Base-by-base conservation (phyloP, 164 flowering plant genomes). In the Aristolochia contorta region DNA sequence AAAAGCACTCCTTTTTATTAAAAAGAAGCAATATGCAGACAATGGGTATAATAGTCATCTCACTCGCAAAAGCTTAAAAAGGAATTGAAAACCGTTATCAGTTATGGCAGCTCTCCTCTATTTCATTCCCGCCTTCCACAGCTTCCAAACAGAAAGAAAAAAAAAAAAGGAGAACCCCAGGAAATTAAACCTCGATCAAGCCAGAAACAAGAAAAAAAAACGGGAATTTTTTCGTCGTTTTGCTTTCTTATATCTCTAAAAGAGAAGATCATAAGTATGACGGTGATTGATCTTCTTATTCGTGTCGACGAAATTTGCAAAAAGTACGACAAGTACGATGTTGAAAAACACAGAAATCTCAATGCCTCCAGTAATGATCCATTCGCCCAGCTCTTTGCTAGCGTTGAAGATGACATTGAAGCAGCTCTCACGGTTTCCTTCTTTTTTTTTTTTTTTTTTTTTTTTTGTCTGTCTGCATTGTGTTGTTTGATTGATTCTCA, bases 281-380 rank as follows among this genome's bases (percentile, higher is more conserved):
- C 84, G 57, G 89, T 89, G 74, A 83, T 89, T 77, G 96, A 89
- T 66, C 77, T 89, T 19, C 70, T 89, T 12, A 84, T 87, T 0
- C 72, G 96, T 59, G 93, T 89, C 4, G 96, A 89, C 47, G 56
- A 85, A 71, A 86, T 89, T 78, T 86, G 93, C 83, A 72, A 84
- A 68, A 86, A 82, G 67, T 93, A 90, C 67, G 97, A 93, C 61
- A 84, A 77, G 53, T 90, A 90, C 73, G 98, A 93, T 67, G 59
- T 86, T 58, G 92, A 87, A 14, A 90, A 85, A 82, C 98, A 81
- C 69, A 76, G 70, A 32, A 86, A 83, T 30, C 62, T 54, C 58
- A 80, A 86, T 43, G 72, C 78, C 77, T 72, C 86, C 70, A 85
- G 86, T 57, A 94, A 79, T 54, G 98, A 93, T 72, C 92, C 92